Evolutionary conservation across 2,329 filamentous ascomycete species (phyloP).

Genomic region (Colletotrichum sp.): DNA sequence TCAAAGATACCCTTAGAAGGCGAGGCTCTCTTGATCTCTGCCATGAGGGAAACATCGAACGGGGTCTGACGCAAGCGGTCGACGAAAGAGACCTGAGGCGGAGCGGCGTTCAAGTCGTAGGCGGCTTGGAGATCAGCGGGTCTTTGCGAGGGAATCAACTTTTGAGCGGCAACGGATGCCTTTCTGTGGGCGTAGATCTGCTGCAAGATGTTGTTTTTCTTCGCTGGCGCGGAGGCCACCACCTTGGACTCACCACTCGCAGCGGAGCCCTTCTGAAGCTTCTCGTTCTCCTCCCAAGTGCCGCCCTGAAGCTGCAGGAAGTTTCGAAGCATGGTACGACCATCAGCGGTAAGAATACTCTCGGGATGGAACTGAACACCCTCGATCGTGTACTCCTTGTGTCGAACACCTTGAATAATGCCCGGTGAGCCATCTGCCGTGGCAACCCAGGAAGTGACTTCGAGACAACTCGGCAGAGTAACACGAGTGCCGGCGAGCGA

Average conservation of each 20-base stretch:
- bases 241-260: slow-evolving; percentile 30
- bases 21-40: slow-evolving; percentile 95
- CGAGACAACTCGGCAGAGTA: slow-evolving; percentile 83
- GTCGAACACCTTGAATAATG: slow-evolving; percentile 95
- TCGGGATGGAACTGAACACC: slow-evolving; percentile 98
- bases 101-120: slow-evolving; percentile 83
- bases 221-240: slow-evolving; percentile 39
- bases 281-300: slow-evolving; percentile 85
- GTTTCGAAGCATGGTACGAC: slow-evolving; percentile 88
- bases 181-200: slow-evolving; percentile 87
- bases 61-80: slow-evolving; percentile 80
- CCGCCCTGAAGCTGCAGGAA: slow-evolving; percentile 88
- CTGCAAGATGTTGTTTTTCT: slow-evolving; percentile 86
- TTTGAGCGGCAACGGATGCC: slow-evolving; percentile 79
- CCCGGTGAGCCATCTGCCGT: slow-evolving; percentile 78
- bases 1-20: slow-evolving; percentile 97
- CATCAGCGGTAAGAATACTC: slow-evolving; percentile 91
- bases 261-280: slow-evolving; percentile 49
- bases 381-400: slow-evolving; percentile 90
- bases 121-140: slow-evolving; percentile 84
- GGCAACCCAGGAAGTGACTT: slow-evolving; percentile 89
- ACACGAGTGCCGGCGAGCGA: slow-evolving; percentile 91
- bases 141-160: slow-evolving; percentile 82
- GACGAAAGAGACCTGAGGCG: slow-evolving; percentile 82
- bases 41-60: slow-evolving; percentile 91